phyloP scores from a whole-genome alignment of 192 early-diverging fungal genomes.

The Spizellomyces sp. region DNA sequence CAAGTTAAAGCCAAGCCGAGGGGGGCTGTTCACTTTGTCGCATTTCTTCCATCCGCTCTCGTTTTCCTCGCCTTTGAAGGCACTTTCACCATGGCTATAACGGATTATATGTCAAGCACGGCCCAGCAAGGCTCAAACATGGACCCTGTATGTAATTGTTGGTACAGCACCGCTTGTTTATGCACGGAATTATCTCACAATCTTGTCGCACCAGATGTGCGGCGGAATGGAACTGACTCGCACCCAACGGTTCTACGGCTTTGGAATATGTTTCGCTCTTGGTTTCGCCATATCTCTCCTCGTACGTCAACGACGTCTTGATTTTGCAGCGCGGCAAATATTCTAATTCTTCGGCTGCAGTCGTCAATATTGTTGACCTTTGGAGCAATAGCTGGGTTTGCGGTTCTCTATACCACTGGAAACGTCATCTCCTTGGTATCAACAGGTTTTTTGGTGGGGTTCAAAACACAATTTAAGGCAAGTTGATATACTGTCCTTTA shows the following conservation, averaged over 20 bases:
- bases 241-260: conserved; percentile 77
- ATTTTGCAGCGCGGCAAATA: neutral
- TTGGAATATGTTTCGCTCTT: conserved; percentile 76
- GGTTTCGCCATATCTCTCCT: conserved; percentile 81
- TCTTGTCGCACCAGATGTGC: conserved; percentile 42
- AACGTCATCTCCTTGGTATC: conserved; percentile 84
- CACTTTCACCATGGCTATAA: conserved; percentile 21
- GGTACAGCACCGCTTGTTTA: neutral
- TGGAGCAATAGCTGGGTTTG: conserved; percentile 74
- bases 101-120: conserved; percentile 30
- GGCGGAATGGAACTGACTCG: conserved; percentile 58
- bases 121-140: conserved; percentile 24
- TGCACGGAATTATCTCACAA: neutral
- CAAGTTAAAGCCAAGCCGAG: too few species aligned
- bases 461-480: conserved; percentile 83
- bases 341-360: conserved; percentile 32
- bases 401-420: conserved; percentile 87
- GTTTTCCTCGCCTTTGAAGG: too few species aligned
- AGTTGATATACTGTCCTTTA: neutral
- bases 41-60: too few species aligned
- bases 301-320: conserved; percentile 38
- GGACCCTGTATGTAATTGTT: conserved; percentile 23
- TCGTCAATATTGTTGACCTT: conserved; percentile 60
- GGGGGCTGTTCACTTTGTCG: too few species aligned
- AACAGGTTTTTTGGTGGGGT: conserved; percentile 89